Evolutionary conservation across 2,329 filamentous ascomycete genomes (phyloP), one percentile per base, ranked within the genome.

Genomic region (Diaporthe humulicola): DNA sequence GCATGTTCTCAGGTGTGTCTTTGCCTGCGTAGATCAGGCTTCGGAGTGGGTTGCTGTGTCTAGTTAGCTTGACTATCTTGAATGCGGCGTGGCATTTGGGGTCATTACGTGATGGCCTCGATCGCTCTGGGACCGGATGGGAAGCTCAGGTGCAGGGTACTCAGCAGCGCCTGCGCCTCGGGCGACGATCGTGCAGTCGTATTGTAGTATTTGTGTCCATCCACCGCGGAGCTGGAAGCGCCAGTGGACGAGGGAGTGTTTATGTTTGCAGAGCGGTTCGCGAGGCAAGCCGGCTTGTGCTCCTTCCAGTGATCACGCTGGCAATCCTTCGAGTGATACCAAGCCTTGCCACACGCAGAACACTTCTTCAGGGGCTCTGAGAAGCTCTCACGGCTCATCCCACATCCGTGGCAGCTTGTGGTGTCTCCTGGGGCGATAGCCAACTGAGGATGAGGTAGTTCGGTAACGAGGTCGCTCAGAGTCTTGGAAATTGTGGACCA

Each of bases 1-100:
- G 15, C 52, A 71, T 71, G 38, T 58, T 71, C 67, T 58, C 52
- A 3, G 67, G 67, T 17, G 52, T 42, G 36, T 71, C 67, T 48
- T 58, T 40, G 22, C 67, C 67, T 1, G 38, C 7, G 30, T 40
- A 40, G 8, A 70, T 9, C 8, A 70, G 50, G 19, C 22, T n/a
- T 15, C 14, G 14, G 2, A 57, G 30, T 17, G 52, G n/a, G n/a
- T 42, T 57, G 3, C 67, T 57, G n/a, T 9, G 3, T 6, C 4
- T 33, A 22, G 7, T 54, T 19, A 57, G 67, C 25, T 33, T 4
- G 25, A 14, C 8, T 2, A 38, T 10, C 9, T 14, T 70, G 14
- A 28, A 15, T 57, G 15, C 0, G 33, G 1, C 15, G 22, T n/a
- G 6, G 33, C 17, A 2, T 6, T 52, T 0, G 15, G n/a, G 52